A percentile compares a stretch with the other conserved stretches of the same genome.
These are phyloP conservation scores for Lodderomyces pseudojiufengensis DNA, from an alignment of 1,139 yeast genomes.

Conservation along the genomic window DNA sequence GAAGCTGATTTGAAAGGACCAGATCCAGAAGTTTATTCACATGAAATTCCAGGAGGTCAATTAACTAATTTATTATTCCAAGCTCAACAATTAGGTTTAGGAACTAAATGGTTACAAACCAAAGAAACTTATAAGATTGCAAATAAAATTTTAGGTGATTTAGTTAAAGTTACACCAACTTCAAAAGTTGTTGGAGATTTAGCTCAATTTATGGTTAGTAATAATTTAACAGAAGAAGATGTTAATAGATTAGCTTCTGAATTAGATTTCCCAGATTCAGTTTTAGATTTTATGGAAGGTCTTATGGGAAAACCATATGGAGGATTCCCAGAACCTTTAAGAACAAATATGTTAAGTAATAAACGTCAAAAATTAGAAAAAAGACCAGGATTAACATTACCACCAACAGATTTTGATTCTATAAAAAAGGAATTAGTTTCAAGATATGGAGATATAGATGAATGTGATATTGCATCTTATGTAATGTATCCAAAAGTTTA, in stretches of 20 bases:
- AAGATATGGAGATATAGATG: slow-evolving; percentile 64
- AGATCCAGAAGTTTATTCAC: slow-evolving; percentile 97
- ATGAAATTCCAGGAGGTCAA: slow-evolving; percentile 99
- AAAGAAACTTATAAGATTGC: slow-evolving; percentile 92
- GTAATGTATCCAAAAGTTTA: slow-evolving; percentile 97
- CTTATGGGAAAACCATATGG: slow-evolving; percentile 99
- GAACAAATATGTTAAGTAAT: slow-evolving; percentile 76
- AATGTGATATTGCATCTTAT: slow-evolving; percentile 89
- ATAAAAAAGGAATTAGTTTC: slow-evolving; percentile 69
- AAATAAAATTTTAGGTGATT: slow-evolving; percentile 84
- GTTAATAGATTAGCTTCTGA: slow-evolving; percentile 82
- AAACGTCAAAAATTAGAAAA: slow-evolving; percentile 85
- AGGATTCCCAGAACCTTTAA: slow-evolving; percentile 98
- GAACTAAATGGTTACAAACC: slow-evolving; percentile 93
- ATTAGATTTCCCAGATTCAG: slow-evolving; percentile 97
- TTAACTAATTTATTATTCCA: slow-evolving; percentile 96
- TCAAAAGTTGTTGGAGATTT: slow-evolving; percentile 98
- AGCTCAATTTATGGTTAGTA: slow-evolving; percentile 98
- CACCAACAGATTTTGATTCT: slow-evolving; percentile 72
- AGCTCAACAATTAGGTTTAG: slow-evolving; percentile 97
- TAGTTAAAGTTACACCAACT: slow-evolving; percentile 97
- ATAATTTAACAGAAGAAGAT: slow-evolving; percentile 81
- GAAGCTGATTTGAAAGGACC: slow-evolving; percentile 99
- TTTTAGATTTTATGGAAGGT: slow-evolving; percentile 97
- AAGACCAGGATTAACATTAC: slow-evolving; percentile 88